Evolutionary conservation across 768 basidiomycete genomes (phyloP).

Genomic region (Leccinum fibrillosum): DNA sequence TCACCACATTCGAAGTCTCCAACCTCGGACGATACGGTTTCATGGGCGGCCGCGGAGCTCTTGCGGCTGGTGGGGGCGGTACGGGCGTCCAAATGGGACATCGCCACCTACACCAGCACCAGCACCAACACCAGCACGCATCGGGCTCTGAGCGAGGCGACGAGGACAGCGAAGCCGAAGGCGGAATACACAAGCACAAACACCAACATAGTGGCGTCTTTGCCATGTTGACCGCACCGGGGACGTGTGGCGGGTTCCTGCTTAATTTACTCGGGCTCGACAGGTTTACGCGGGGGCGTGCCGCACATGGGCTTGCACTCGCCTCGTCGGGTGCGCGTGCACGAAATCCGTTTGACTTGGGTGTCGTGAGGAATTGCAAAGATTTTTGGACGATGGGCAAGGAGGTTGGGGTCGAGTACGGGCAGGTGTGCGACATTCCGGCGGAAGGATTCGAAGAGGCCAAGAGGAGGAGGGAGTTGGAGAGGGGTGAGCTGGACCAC

Average conservation of each 20-base stretch:
- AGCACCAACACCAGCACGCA: slow-evolving; percentile 20
- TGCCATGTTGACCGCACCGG: slow-evolving; percentile 31
- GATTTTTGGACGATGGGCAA: slow-evolving; percentile 93
- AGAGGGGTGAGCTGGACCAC: slow-evolving; percentile 34
- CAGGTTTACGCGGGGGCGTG: slow-evolving; percentile 88
- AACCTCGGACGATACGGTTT: slow-evolving; percentile 95
- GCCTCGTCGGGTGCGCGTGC: slow-evolving; percentile 54
- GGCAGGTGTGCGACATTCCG: slow-evolving; percentile 85
- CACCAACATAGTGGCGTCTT: slow-evolving; percentile 42
- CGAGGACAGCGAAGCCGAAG: slow-evolving; percentile 35
- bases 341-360: slow-evolving; percentile 90
- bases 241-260: slow-evolving; percentile 55
- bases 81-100: slow-evolving; percentile 69
- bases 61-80: slow-evolving; percentile 52
- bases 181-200: slow-evolving; percentile 39
- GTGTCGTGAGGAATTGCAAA: slow-evolving; percentile 71
- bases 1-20: slow-evolving; percentile 94
- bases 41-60: slow-evolving; percentile 89
- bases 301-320: slow-evolving; percentile 79
- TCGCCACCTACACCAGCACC: slow-evolving; percentile 39
- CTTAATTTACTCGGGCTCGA: slow-evolving; percentile 93
- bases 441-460: slow-evolving; percentile 79
- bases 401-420: slow-evolving; percentile 89
- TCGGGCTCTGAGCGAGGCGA: slow-evolving; percentile 46
- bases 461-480: slow-evolving; percentile 54